phyloP scores from a whole-genome alignment of 2,329 filamentous ascomycete genomes.

The Chaetomium strumarium region DNA sequence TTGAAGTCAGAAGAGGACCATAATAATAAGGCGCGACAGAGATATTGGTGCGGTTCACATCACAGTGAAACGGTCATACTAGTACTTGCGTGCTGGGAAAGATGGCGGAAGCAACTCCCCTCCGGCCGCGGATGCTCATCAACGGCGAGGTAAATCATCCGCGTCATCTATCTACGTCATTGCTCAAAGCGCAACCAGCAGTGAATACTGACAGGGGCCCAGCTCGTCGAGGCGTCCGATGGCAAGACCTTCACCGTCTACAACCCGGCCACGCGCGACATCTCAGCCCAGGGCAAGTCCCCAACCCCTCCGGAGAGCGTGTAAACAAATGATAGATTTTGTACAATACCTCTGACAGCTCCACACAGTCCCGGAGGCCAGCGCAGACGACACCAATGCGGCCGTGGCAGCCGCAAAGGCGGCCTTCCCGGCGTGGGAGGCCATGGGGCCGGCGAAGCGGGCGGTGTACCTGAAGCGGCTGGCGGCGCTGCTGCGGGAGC shows the following conservation, averaged over 20 bases:
- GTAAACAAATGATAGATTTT: neutral
- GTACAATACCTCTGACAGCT: neutral
- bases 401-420: slow-evolving; percentile 40
- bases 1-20: no score
- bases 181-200: neutral
- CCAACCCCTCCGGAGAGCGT: neutral
- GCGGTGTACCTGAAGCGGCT: slow-evolving; percentile 40
- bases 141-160: slow-evolving; percentile 38
- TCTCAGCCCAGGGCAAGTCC: slow-evolving; percentile 31
- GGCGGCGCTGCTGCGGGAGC: slow-evolving; percentile 36
- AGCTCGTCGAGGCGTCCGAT: slow-evolving; percentile 42
- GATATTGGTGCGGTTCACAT: neutral
- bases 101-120: slow-evolving; percentile 5
- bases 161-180: neutral
- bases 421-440: slow-evolving; percentile 42
- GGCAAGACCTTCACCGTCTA: slow-evolving; percentile 39
- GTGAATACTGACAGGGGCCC: slow-evolving; percentile 1
- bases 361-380: slow-evolving; percentile 39
- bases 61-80: neutral
- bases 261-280: slow-evolving; percentile 37
- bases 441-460: slow-evolving; percentile 34
- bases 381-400: slow-evolving; percentile 35
- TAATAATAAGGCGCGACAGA: no score
- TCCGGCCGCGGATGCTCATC: slow-evolving; percentile 41
- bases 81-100: neutral